A percentile compares a stretch with the other conserved stretches of the same genome.
Conservation (phyloP, 768 basidiomycete genomes). For the Fistulinella prunicolor region DNA sequence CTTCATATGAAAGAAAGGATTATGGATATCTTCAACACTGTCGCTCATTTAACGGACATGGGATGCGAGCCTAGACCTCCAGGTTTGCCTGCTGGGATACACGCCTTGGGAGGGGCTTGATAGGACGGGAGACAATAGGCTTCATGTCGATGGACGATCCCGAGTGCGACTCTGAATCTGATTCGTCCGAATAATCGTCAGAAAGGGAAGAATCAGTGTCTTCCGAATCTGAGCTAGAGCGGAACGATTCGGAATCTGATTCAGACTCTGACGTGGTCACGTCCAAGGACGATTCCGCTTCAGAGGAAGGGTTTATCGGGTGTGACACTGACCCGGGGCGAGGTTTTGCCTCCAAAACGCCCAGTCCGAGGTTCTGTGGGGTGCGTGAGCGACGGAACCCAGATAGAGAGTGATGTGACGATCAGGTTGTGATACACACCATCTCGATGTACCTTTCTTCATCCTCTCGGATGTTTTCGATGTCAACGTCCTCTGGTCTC, state of each 20-base stretch:
- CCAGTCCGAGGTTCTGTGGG: conserved; percentile 59
- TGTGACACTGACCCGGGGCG: conserved; percentile 16
- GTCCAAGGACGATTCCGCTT: conserved; percentile 2
- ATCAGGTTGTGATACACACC: conserved; percentile 44
- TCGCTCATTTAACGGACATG: neutral
- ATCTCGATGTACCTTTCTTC: conserved; percentile 61
- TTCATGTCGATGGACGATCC: conserved; percentile 32
- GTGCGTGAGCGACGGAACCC: neutral
- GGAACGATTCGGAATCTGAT: conserved; percentile 12
- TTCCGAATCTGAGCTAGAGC: conserved; percentile 3
- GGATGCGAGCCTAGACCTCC: conserved; percentile 25
- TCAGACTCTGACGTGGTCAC: conserved; percentile 10
- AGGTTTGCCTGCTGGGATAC: conserved; percentile 26
- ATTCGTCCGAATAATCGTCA: conserved; percentile 9
- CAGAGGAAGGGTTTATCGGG: conserved; percentile 15
- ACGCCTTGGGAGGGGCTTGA: conserved; percentile 49
- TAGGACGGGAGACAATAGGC: conserved; percentile 41
- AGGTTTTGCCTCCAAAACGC: conserved; percentile 48
- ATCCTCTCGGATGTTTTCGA: conserved; percentile 56
- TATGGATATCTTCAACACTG: too few relatives aligned
- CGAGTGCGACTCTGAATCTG: conserved; percentile 9
- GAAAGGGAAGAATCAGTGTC: conserved; percentile 11
- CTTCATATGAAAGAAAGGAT: too few relatives aligned
- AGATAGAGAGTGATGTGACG: neutral
- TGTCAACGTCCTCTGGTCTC: conserved; percentile 62